phyloP scores from a whole-genome alignment of 805 yeast species.

The Cyberlindnera subsufficiens region DNA sequence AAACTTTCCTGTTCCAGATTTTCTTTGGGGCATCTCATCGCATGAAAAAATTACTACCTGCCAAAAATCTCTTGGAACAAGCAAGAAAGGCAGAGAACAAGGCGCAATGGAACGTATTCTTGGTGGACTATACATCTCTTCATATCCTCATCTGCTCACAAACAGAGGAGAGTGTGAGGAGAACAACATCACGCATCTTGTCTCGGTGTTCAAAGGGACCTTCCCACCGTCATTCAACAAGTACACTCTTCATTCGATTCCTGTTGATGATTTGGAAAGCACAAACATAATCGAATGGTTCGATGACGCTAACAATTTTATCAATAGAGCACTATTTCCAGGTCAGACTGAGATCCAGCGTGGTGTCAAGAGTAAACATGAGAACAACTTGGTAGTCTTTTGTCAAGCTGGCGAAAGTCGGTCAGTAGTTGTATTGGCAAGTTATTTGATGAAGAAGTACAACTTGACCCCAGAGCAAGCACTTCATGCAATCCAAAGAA shows the following conservation, averaged over 20 bases:
- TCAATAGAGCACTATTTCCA: slow-evolving; percentile 55
- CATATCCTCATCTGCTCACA: slow-evolving; percentile 57
- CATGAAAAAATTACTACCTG: no score
- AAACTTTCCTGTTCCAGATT: no score
- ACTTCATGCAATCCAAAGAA: slow-evolving; percentile 67
- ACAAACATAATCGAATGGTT: slow-evolving; percentile 62
- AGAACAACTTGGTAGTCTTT: slow-evolving; percentile 51
- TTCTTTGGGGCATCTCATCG: no score
- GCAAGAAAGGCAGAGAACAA: background rate
- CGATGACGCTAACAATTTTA: slow-evolving; percentile 56
- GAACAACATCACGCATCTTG: slow-evolving; percentile 60
- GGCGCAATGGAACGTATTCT: slow-evolving; percentile 45
- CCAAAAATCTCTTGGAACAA: background rate
- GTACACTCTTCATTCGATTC: slow-evolving; percentile 54
- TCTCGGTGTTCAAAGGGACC: slow-evolving; percentile 63
- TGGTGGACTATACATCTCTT: slow-evolving; percentile 76
- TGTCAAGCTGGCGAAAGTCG: slow-evolving; percentile 94
- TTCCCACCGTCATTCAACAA: slow-evolving; percentile 47
- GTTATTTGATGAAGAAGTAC: slow-evolving; percentile 81
- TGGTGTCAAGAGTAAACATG: slow-evolving; percentile 28
- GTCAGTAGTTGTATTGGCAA: slow-evolving; percentile 78
- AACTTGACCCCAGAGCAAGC: slow-evolving; percentile 56
- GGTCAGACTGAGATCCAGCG: slow-evolving; percentile 25
- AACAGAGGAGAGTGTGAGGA: slow-evolving; percentile 44
- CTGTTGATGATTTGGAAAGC: slow-evolving; percentile 64